phyloP scores from a whole-genome alignment of 129 eudicot species.

The Dittrichia graveolens region DNA sequence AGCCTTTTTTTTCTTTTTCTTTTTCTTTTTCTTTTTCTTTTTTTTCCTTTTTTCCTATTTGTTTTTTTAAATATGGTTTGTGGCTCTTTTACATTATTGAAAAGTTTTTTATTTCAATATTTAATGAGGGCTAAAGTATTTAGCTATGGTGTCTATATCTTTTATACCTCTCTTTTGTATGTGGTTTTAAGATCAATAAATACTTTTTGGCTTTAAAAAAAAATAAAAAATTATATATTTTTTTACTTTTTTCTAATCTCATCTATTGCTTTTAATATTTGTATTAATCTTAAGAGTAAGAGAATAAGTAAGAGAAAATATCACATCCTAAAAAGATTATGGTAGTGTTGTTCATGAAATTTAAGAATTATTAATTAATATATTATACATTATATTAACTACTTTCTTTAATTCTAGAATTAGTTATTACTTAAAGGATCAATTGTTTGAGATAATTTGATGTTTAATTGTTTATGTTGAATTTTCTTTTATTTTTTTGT shows the following conservation, averaged over 20 bases:
- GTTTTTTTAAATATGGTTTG: no score
- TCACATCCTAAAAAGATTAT: no score
- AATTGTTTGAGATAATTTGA: neutral
- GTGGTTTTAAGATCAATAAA: neutral
- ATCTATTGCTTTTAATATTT: no score
- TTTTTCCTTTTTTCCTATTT: conserved; percentile 1
- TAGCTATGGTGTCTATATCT: neutral
- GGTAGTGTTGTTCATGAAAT: no score
- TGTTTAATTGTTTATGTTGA: no score
- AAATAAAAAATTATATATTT: no score
- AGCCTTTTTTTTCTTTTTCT: neutral
- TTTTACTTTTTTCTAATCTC: no score
- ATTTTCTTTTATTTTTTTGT: neutral
- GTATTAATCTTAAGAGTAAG: no score
- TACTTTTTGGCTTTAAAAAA: neutral
- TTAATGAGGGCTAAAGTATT: neutral
- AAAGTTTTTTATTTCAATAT: conserved; percentile 21
- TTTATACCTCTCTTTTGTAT: neutral
- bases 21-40: neutral
- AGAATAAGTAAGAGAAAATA: no score
- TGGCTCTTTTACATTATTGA: conserved; percentile 19
- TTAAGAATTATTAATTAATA: no score
- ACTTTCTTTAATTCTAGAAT: no score
- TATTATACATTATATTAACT: no score
- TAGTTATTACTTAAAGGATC: neutral